Evolutionary conservation across 2,329 filamentous ascomycete genomes (phyloP), one percentile per base, ranked within the genome.

Genomic region (Biscogniauxia sp.): DNA sequence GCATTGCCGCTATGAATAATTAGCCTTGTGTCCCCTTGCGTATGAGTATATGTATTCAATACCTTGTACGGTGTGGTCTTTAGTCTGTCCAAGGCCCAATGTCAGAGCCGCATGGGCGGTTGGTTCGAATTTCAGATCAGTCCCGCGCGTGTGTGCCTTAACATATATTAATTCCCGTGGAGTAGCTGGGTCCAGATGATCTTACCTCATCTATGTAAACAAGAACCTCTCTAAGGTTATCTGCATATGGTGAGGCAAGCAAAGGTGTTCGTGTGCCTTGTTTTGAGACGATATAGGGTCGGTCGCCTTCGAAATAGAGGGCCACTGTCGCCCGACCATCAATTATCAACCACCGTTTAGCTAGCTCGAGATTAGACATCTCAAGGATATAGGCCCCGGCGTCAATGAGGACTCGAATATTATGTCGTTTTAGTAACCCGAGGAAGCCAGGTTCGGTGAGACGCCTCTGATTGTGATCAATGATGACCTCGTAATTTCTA

Each of bases 311-410:
- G 63, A 88, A 88, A 61, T 79, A 88, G 0, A 88, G 71, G 0
- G 82, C 86, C 0, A 79, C 85, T 1, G 73, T 70, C 0, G 80
- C 79, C 1, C 68, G n/a, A 0, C 41, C 13, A 51, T 86, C 81
- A 0, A 79, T 68, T 0, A 72, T 67, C 0, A 88, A 68, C 85
- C 85, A 88, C 0, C 73, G 71, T 11, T 73, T 73, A 0, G 77
- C 84, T 0, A 88, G 71, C 0, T 72, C 72, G 1, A 69, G 55
- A 65, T 87, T 89, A 61, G 80, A 77, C 75, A 85, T 83, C 66
- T 90, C 87, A 0, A 90, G 69, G 15, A 90, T 84, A 15, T 85
- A 82, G 0, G 88, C 87, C 0, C 88, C 88, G 0, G 85, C 83
- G 68, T 90, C 87, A 0, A 90, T 86, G 0, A 90, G 74, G 0